Conservation (phyloP, 257 asterid genomes). For the Ilex asprella region DNA sequence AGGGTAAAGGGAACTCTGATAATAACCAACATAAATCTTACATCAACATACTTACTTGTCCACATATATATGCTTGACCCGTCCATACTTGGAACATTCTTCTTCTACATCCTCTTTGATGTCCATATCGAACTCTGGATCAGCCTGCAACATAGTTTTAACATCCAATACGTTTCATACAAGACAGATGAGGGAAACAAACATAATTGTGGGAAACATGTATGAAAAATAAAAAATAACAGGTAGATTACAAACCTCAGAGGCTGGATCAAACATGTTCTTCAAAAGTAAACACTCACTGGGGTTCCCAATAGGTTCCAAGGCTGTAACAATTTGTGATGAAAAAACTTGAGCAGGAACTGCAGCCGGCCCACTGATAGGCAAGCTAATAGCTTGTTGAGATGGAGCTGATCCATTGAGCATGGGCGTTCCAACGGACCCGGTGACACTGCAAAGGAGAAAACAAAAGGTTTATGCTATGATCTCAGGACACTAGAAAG, state of each 20-base stretch:
- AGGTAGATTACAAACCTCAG: slow-evolving; percentile 55
- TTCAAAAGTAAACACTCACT: slow-evolving; percentile 91
- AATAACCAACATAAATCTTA: too few relatives aligned
- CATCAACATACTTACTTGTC: slow-evolving; percentile 63
- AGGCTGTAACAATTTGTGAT: slow-evolving; percentile 40
- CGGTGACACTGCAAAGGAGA: slow-evolving; percentile 43
- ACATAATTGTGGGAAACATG: not conserved
- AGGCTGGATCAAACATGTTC: slow-evolving; percentile 93
- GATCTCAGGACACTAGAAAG: not conserved
- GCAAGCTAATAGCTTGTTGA: slow-evolving; percentile 55
- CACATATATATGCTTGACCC: slow-evolving; percentile 77
- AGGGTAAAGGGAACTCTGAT: too few relatives aligned
- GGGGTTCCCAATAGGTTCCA: slow-evolving; percentile 91
- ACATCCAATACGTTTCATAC: not conserved
- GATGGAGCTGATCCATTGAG: slow-evolving; percentile 62
- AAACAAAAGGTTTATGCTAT: not conserved
- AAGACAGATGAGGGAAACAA: not conserved
- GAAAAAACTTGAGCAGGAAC: slow-evolving; percentile 45
- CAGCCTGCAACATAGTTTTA: slow-evolving; percentile 40
- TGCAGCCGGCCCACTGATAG: slow-evolving; percentile 51
- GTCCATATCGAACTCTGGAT: slow-evolving; percentile 90
- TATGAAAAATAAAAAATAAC: not conserved
- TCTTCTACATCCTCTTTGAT: slow-evolving; percentile 84
- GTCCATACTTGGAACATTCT: slow-evolving; percentile 90
- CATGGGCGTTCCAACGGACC: slow-evolving; percentile 61